These are phyloP conservation scores for Microbotryum lychnidis-dioicae DNA, from an alignment of 1,284 basidiomycete genomes.

Conservation along the genomic window DNA sequence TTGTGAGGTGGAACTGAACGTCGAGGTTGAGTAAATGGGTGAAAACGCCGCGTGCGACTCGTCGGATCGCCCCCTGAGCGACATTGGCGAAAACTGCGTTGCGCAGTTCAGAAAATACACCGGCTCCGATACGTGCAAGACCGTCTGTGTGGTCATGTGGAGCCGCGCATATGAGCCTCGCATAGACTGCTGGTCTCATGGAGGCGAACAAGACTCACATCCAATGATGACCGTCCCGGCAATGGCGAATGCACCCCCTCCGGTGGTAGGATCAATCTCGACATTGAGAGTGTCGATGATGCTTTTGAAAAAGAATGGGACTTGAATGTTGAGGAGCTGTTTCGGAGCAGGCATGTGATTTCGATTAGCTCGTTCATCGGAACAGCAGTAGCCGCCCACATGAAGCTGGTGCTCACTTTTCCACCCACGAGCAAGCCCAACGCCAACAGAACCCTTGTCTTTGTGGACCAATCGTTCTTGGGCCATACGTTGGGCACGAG, in stretches of 20 bases:
- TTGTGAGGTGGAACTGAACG: constrained; percentile 81
- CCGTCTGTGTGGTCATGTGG: constrained; percentile 61
- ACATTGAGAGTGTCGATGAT: constrained; percentile 86
- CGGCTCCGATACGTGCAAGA: constrained; percentile 77
- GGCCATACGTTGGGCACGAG: constrained; percentile 54
- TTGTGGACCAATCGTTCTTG: constrained; percentile 46
- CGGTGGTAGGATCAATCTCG: constrained; percentile 63
- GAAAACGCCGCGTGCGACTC: constrained; percentile 88
- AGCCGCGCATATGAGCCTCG: background rate
- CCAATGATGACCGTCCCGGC: constrained; percentile 82
- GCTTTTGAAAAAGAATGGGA: constrained; percentile 88
- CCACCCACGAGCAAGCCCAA: constrained; percentile 72
- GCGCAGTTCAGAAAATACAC: constrained; percentile 80
- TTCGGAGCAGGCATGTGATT: too few species aligned
- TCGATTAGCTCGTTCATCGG: too few species aligned
- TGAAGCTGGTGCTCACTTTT: constrained; percentile 53
- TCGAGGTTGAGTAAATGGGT: constrained; percentile 85
- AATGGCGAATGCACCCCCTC: constrained; percentile 64
- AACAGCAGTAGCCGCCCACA: too few species aligned
- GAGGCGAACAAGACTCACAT: constrained; percentile 54
- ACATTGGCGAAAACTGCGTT: constrained; percentile 97
- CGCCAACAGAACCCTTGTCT: constrained; percentile 71
- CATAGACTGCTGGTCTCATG: background rate
- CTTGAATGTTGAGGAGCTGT: constrained; percentile 88
- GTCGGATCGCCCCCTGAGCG: constrained; percentile 85